phyloP scores from a whole-genome alignment of 1,284 basidiomycete genomes.

The Rhizoctonia solani region DNA sequence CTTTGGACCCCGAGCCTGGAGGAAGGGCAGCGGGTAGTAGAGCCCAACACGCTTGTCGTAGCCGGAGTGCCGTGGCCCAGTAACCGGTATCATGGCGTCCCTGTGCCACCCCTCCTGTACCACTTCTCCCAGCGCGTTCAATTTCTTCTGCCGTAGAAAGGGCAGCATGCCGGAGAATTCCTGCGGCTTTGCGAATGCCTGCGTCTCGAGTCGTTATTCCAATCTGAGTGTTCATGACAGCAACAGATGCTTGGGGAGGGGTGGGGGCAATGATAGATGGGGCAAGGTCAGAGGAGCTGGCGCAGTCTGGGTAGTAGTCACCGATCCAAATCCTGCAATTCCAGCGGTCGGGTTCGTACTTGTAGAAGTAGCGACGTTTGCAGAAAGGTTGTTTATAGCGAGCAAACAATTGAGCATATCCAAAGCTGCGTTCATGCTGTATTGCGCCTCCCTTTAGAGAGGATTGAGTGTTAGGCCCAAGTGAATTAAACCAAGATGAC shows the following conservation, averaged over 20 bases:
- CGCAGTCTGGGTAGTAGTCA: conserved; percentile 1
- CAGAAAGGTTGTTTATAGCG: conserved; percentile 13
- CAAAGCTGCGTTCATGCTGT: conserved; percentile 21
- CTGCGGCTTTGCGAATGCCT: conserved; percentile 28
- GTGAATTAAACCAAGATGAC: neutral
- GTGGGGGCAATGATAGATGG: conserved; percentile 7
- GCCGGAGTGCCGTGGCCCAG: conserved; percentile 26
- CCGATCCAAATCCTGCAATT: conserved; percentile 9
- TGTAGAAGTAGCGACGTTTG: neutral
- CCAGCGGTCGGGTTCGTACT: conserved; percentile 12
- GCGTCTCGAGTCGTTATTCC: conserved; percentile 28
- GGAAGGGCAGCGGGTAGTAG: conserved; percentile 19
- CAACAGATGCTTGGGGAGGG: conserved; percentile 9
- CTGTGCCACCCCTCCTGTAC: neutral
- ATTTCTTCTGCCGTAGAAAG: conserved; percentile 26
- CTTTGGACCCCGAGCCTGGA: conserved; percentile 13
- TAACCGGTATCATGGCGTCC: conserved; percentile 13
- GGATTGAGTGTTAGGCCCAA: neutral
- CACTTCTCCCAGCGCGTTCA: conserved; percentile 23
- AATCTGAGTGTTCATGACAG: conserved; percentile 30
- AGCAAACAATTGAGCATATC: conserved; percentile 33
- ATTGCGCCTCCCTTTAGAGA: conserved; percentile 7
- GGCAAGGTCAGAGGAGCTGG: conserved; percentile 27
- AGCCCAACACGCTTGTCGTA: conserved; percentile 30
- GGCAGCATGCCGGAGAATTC: conserved; percentile 21